Conservation (phyloP, 176 grass and related monocot species). For the Alloteropsis semialata region DNA sequence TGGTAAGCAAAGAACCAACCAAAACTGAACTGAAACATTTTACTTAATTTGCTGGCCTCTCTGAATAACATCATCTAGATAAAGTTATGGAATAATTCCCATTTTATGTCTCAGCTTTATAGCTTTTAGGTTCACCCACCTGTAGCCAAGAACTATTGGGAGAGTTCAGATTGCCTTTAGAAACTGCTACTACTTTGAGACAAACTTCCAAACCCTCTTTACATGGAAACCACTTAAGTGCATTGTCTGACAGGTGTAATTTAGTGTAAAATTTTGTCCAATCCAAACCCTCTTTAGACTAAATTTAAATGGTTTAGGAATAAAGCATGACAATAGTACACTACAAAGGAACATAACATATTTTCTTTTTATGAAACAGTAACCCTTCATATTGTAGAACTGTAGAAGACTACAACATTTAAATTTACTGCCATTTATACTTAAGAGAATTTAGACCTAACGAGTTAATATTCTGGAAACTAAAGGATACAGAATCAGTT, state of each 20-base stretch:
- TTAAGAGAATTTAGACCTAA: not conserved
- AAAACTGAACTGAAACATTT: too few relatives aligned
- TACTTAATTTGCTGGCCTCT: too few relatives aligned
- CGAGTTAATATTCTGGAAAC: constrained; percentile 20
- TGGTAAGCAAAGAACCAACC: too few relatives aligned
- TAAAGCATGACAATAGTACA: not conserved
- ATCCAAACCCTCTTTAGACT: too few relatives aligned
- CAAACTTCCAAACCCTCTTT: too few relatives aligned
- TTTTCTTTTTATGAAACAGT: not conserved
- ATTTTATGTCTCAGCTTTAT: constrained; percentile 97
- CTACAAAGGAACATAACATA: not conserved
- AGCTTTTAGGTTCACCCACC: constrained; percentile 99
- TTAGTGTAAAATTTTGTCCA: constrained; percentile 86
- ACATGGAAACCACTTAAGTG: too few relatives aligned
- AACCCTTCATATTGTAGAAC: not conserved
- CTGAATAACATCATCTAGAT: too few relatives aligned
- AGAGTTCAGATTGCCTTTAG: constrained; percentile 45
- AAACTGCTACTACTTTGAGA: too few relatives aligned
- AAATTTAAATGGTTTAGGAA: not conserved
- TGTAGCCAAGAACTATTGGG: constrained; percentile 44
- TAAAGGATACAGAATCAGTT: not conserved
- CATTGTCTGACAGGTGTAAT: too few relatives aligned
- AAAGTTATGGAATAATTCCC: constrained; percentile 99
- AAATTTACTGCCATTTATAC: not conserved
- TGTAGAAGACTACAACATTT: not conserved